Conservation (phyloP, 768 basidiomycete genomes). For the button mushroom (Agaricus bisporus) region DNA sequence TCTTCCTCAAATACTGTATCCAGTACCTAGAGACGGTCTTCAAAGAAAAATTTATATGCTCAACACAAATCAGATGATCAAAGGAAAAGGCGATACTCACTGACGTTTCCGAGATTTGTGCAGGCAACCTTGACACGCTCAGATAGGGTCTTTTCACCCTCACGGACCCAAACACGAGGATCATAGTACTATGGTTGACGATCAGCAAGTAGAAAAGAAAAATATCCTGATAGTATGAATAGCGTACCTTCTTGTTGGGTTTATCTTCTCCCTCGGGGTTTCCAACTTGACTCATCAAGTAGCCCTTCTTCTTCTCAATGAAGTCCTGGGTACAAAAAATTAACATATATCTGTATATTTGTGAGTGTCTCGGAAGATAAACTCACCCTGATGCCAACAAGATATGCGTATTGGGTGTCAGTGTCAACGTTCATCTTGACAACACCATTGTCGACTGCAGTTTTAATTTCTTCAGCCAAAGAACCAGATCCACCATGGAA, state of each 20-base stretch:
- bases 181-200: constrained; percentile 64
- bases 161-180: constrained; percentile 97
- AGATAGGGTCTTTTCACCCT: constrained; percentile 91
- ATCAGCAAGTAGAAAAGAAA: not conserved
- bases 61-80: not conserved
- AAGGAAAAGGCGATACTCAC: constrained; percentile 4
- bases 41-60: not conserved
- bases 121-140: constrained; percentile 93
- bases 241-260: constrained; percentile 93
- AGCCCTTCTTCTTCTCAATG: constrained; percentile 77
- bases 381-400: constrained; percentile 70
- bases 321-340: constrained; percentile 65
- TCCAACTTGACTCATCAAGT: constrained; percentile 86
- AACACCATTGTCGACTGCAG: constrained; percentile 87
- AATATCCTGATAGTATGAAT: not conserved
- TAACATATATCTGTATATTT: not conserved
- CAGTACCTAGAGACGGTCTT: constrained; percentile 3
- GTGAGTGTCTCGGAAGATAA: constrained; percentile 1
- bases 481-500: constrained; percentile 99
- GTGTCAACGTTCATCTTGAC: constrained; percentile 99
- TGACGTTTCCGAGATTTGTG: constrained; percentile 69
- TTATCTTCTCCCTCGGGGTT: constrained; percentile 97
- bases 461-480: constrained; percentile 90
- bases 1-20: not conserved
- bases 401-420: constrained; percentile 90